phyloP scores from a whole-genome alignment of 2,329 filamentous ascomycete species.

The Dryadomyces quercus-mongolicae region DNA sequence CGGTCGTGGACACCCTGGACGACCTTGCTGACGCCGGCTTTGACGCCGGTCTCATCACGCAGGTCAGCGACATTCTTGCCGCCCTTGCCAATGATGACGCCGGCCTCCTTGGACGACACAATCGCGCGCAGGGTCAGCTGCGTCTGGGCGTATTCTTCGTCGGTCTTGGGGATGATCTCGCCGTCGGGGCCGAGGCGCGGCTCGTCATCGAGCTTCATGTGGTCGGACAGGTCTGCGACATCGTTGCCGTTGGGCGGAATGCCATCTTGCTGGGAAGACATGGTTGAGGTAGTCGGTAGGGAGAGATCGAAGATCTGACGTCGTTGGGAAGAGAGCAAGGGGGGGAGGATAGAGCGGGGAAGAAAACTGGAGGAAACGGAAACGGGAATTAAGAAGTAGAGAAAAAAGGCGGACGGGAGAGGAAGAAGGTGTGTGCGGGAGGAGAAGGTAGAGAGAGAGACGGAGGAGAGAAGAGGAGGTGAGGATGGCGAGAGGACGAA shows the following conservation, averaged over 20 bases:
- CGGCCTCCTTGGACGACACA: conserved; percentile 96
- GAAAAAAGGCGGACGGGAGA: conserved; percentile 3
- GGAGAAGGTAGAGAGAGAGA: conserved; percentile 9
- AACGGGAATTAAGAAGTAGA: conserved; percentile 5
- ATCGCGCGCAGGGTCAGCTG: conserved; percentile 93
- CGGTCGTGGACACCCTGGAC: conserved; percentile 96
- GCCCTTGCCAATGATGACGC: conserved; percentile 97
- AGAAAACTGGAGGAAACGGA: conserved; percentile 10
- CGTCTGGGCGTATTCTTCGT: conserved; percentile 90
- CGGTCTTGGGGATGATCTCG: conserved; percentile 75
- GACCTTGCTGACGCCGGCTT: conserved; percentile 96
- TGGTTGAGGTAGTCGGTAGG: conserved; percentile 18
- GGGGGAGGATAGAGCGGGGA: conserved; percentile 1
- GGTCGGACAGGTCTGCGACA: conserved; percentile 48
- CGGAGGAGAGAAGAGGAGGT: conserved; percentile 5
- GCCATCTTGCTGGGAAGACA: conserved; percentile 49
- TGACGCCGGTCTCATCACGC: conserved; percentile 93
- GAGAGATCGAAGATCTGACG: not conserved
- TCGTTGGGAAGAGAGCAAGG: conserved; percentile 3
- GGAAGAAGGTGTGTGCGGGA: conserved; percentile 9
- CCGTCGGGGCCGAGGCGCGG: conserved; percentile 57
- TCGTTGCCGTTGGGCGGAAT: conserved; percentile 48
- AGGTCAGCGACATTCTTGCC: conserved; percentile 97
- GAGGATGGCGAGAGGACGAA: not conserved
- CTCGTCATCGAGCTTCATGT: conserved; percentile 53